These are phyloP conservation scores for Bocquillonia castaneifolia DNA, from an alignment of 441 rosid species.

Conservation along the genomic window DNA sequence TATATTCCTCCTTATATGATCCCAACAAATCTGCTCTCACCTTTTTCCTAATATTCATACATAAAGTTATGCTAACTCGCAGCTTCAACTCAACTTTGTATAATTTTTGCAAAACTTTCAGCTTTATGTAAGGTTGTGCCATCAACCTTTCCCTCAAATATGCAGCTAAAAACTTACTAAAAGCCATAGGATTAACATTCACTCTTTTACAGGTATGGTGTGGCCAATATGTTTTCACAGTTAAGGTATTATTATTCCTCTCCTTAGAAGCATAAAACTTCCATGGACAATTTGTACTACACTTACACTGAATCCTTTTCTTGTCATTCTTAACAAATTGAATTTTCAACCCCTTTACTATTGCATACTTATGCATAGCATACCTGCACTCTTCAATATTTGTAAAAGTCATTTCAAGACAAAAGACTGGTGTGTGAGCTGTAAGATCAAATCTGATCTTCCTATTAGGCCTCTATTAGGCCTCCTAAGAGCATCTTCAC, in stretches of 20 bases:
- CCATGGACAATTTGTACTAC: background rate
- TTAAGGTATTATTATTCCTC: background rate
- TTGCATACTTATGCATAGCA: background rate
- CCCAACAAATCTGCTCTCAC: background rate
- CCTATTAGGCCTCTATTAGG: too few relatives aligned
- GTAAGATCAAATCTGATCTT: background rate
- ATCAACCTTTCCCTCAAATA: background rate
- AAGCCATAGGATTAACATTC: background rate
- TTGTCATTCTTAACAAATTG: background rate
- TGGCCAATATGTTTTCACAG: background rate
- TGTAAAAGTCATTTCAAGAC: background rate
- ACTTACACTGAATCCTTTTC: background rate
- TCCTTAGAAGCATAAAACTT: background rate
- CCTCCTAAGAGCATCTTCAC: background rate
- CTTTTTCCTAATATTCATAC: too few relatives aligned
- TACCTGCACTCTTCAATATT: background rate
- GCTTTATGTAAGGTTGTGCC: background rate
- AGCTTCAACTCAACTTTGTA: too few relatives aligned
- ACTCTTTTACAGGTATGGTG: background rate
- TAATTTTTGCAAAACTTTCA: background rate
- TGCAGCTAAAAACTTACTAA: background rate
- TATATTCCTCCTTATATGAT: background rate
- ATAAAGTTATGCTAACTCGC: background rate
- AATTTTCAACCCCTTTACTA: background rate
- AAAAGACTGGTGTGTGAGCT: background rate